Evolutionary conservation across 2,329 filamentous ascomycete genomes (phyloP).

Genomic region (Phialophora macrospora): DNA sequence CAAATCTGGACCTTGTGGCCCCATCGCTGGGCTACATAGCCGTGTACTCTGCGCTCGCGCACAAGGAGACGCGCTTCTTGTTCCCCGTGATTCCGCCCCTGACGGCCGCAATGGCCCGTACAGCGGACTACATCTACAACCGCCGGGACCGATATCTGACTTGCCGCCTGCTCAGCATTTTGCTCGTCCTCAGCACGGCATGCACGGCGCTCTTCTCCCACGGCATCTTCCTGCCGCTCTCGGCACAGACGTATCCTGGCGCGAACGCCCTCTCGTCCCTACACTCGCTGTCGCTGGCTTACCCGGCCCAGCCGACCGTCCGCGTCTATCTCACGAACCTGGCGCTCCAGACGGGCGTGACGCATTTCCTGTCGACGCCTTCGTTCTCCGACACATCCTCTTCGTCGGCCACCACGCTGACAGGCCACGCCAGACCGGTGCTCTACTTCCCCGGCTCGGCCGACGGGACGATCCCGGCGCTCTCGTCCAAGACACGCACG

Average conservation of each 20-base stretch:
- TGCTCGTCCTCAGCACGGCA: conserved; percentile 64
- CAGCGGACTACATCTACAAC: conserved; percentile 71
- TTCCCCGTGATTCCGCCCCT: conserved; percentile 83
- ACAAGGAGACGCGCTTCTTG: conserved; percentile 96
- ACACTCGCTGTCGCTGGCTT: conserved; percentile 42
- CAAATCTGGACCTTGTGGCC: conserved; percentile 61
- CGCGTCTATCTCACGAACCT: conserved; percentile 64
- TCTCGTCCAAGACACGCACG: conserved; percentile 24
- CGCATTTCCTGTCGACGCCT: conserved; percentile 60
- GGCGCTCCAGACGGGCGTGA: conserved; percentile 67
- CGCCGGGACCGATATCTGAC: conserved; percentile 66
- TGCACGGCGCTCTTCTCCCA: conserved; percentile 65
- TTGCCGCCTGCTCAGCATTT: conserved; percentile 60
- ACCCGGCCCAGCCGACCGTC: conserved; percentile 40
- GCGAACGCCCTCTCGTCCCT: conserved; percentile 70
- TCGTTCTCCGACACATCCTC: neutral
- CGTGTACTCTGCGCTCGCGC: conserved; percentile 84
- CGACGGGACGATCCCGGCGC: conserved; percentile 34
- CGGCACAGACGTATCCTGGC: conserved; percentile 91
- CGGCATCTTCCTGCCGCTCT: conserved; percentile 76
- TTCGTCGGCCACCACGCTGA: conserved; percentile 18
- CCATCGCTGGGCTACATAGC: conserved; percentile 74
- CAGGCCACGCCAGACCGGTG: conserved; percentile 31
- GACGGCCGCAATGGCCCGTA: conserved; percentile 75
- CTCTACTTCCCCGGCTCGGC: conserved; percentile 37